Evolutionary conservation across 2,329 filamentous ascomycete species (phyloP), one percentile per base, ranked within the genome.

Genomic region (Colletotrichum graminicola): DNA sequence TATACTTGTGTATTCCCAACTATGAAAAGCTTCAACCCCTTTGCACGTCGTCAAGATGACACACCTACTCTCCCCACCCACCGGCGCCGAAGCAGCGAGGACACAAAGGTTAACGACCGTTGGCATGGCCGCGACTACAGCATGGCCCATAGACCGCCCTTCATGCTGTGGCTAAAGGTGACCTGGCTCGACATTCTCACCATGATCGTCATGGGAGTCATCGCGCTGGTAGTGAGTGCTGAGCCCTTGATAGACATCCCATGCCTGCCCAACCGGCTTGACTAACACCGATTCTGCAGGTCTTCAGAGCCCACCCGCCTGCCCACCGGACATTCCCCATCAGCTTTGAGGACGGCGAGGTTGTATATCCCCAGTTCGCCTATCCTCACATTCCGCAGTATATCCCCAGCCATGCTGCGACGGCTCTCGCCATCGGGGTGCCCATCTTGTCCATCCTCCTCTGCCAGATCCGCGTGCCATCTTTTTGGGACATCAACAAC

Each of bases 401-500:
- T 76, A 80, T 94, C 12, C 91, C 92, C 29, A 93, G 92, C 77
- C 93, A 89, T 87, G 84, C 88, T 1, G 91, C 91, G 6, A 92
- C 91, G 1, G 79, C 94, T 10, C 83, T 94, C n/a, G 90, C 88
- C 14, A 82, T 86, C 34, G 78, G 93, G 2, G 82, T 93, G 23
- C 92, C 92, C 5, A 90, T 94, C 75, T 78, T 84, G 71, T 80
- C 92, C 78, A 89, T 94, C 75, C 80, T 92, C 10, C 75, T 90
- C 64, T 87, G 90, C 81, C 91, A 94, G 79, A 86, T 93, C 74
- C 88, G 91, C 47, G 84, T 93, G 55, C 87, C 89, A 61, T 90
- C 87, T 7, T 91, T 92, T 81, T 91, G 89, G 90, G 90, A 91
- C 69, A 82, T 89, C 76, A 93, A 93, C 83, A 94, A 93, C 77